These are phyloP conservation scores for Smallanthus sonchifolius DNA, from an alignment of 129 eudicot species.

Conservation along the genomic window DNA sequence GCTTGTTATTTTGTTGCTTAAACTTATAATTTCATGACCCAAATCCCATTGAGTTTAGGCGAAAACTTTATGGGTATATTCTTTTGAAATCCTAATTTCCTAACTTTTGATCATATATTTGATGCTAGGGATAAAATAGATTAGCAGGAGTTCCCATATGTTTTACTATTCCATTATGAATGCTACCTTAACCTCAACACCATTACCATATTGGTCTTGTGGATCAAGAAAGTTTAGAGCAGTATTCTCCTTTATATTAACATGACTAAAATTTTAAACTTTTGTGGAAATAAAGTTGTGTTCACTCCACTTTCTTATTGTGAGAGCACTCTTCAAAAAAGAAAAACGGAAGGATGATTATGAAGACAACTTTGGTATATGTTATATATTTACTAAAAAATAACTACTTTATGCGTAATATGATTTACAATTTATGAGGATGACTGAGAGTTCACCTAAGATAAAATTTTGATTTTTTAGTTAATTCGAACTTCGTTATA, in stretches of 20 bases:
- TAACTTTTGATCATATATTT: neutral
- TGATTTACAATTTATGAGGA: neutral
- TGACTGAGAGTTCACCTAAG: too few species aligned
- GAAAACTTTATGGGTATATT: neutral
- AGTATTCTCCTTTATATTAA: neutral
- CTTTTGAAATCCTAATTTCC: neutral
- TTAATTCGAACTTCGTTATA: too few species aligned
- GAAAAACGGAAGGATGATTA: too few species aligned
- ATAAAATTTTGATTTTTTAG: too few species aligned
- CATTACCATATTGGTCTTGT: too few species aligned
- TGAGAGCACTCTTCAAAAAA: too few species aligned
- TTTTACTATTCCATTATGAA: neutral
- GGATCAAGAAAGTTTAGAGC: neutral
- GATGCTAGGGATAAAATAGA: neutral
- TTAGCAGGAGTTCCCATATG: neutral
- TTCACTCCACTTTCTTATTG: too few species aligned
- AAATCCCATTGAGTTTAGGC: neutral
- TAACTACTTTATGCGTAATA: neutral
- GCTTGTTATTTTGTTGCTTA: neutral
- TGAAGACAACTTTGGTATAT: neutral
- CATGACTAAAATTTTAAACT: too few species aligned
- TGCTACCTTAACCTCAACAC: neutral
- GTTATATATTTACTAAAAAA: too few species aligned
- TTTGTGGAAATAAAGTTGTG: too few species aligned
- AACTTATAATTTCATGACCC: neutral